phyloP scores from a whole-genome alignment of 805 yeast species.

The Zygoascus flipseniorum region DNA sequence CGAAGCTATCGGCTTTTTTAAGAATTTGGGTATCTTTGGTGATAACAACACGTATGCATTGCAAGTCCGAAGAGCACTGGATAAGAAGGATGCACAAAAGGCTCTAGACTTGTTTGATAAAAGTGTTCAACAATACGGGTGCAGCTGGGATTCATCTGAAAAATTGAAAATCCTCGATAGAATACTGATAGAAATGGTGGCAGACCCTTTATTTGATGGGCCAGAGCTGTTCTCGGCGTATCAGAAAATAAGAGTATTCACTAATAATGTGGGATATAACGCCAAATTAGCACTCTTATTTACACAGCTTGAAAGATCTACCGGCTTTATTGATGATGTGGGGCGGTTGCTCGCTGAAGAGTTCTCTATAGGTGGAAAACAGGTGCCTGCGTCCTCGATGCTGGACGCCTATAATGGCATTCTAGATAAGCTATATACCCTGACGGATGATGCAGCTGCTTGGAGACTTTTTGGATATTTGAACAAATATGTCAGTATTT shows the following conservation, averaged over 20 bases:
- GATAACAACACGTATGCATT: slow-evolving; percentile 32
- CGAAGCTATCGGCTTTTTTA: slow-evolving; percentile 25
- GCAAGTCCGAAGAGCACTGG: slow-evolving; percentile 30
- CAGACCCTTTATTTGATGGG: slow-evolving; percentile 22
- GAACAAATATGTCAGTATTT: slow-evolving; percentile 46
- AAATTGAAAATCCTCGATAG: slow-evolving; percentile 20
- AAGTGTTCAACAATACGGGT: slow-evolving; percentile 34
- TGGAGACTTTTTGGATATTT: slow-evolving; percentile 55
- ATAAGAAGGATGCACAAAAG: slow-evolving; percentile 20
- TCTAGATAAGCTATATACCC: slow-evolving; percentile 35
- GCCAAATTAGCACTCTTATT: slow-evolving; percentile 34
- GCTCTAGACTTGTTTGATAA: slow-evolving; percentile 31
- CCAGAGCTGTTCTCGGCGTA: slow-evolving; percentile 29
- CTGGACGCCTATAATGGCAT: slow-evolving; percentile 30
- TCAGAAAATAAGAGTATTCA: slow-evolving; percentile 35
- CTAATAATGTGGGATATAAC: slow-evolving; percentile 30
- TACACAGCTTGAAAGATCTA: slow-evolving; percentile 30
- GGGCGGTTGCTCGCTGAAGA: slow-evolving; percentile 37
- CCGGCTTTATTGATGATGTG: slow-evolving; percentile 31
- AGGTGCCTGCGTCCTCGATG: slow-evolving; percentile 12
- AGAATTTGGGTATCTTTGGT: slow-evolving; percentile 25
- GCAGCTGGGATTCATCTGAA: slow-evolving; percentile 31
- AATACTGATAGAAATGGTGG: slow-evolving; percentile 23
- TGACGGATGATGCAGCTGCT: slow-evolving; percentile 34
- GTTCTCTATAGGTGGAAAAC: slow-evolving; percentile 20